Base-by-base conservation (phyloP, 371 early-diverging fungal species). In the Mucor mucedo region DNA sequence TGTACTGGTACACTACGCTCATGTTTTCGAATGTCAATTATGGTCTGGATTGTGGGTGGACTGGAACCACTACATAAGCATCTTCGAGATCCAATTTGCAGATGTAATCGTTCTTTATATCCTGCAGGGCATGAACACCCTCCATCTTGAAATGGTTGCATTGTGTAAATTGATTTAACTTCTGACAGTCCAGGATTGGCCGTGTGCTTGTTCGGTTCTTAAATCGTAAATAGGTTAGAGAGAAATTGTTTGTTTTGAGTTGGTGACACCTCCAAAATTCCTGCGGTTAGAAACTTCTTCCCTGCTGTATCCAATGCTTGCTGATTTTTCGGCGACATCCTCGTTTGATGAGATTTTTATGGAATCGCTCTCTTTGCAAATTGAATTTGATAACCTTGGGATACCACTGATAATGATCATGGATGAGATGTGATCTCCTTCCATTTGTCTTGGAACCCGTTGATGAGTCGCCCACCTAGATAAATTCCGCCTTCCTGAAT, bases 101-200 rank as follows among this genome's bases (percentile, higher is more conserved):
- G 35, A 35, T 3, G 7, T 35, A 5, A 35, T 35, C 35, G 35
- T 35, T 35, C 7, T 3, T 3, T 35, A 35, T 35, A 5, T 35
- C 35, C 35, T 7, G 3, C 35, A 35, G 7, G 3, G 35, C 35
- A 5, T 3, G 35, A 35, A 35, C 35, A 35, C 62, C 68, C 47
- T 67, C 68, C 68, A 67, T 67, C 49, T 67, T 67, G 62, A 62
- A 67, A 30, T 67, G 62, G 8, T 61, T 16, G 2, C 33, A 13
- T 21, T 66, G 62, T 0, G 61, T 13, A 28, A 45, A 66, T 29
- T 58, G 33, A 44, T 58, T 66, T n/a, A 66, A 32, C n/a, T n/a
- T 30, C 9, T 21, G 30, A 32, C 58, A 66, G 38, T 58, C 56
- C 38, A 66, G 33, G 11, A 66, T 66, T 21, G 66, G 66, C 5